These are phyloP conservation scores for Mycena galericulata DNA, from an alignment of 768 basidiomycete genomes.

Conservation along the genomic window DNA sequence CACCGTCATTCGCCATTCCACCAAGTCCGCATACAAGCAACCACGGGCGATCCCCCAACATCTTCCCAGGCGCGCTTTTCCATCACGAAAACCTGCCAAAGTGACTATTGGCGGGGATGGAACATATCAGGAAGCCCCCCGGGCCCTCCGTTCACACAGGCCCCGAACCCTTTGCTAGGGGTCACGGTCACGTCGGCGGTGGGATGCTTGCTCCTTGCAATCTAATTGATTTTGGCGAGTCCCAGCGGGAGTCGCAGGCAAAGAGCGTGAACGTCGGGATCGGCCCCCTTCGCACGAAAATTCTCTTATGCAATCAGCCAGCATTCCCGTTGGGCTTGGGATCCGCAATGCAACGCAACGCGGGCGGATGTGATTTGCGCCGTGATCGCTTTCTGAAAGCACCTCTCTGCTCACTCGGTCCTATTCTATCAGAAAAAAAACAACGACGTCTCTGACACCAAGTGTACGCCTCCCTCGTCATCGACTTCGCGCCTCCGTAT, in stretches of 20 bases:
- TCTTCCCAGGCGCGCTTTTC: constrained; percentile 12
- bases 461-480: background rate
- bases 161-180: background rate
- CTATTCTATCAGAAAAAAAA: constrained; percentile 18
- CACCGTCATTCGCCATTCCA: too few species aligned
- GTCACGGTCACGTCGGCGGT: constrained; percentile 28
- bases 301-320: constrained; percentile 3
- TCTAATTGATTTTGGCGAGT: background rate
- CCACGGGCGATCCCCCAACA: background rate
- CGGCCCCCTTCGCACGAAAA: constrained; percentile 3
- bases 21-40: background rate
- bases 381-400: constrained; percentile 18
- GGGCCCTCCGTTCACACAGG: constrained; percentile 24
- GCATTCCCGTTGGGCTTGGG: constrained; percentile 11
- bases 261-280: constrained; percentile 26
- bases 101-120: constrained; percentile 10
- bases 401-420: background rate
- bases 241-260: constrained; percentile 16
- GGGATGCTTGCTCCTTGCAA: constrained; percentile 3
- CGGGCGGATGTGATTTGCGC: constrained; percentile 14
- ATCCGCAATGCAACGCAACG: constrained; percentile 14
- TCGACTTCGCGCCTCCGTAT: background rate
- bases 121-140: background rate
- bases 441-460: background rate
- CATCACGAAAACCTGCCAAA: constrained; percentile 26